Conservation (phyloP, 2,329 filamentous ascomycete species). For the Fusarium euwallaceae region DNA sequence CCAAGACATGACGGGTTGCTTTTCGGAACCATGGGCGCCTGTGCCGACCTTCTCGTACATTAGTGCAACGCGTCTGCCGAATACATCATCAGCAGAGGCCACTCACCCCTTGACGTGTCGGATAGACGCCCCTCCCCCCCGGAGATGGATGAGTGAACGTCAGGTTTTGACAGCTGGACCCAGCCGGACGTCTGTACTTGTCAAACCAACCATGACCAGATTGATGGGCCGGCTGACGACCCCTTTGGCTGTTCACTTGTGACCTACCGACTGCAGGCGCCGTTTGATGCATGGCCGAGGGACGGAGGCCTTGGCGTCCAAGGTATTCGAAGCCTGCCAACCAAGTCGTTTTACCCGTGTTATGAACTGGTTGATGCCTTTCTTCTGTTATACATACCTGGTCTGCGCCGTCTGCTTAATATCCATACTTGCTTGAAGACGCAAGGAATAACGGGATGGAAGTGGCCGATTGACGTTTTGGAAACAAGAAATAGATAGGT, state of each 20-base stretch:
- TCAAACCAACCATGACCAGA: not conserved
- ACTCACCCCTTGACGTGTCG: not conserved
- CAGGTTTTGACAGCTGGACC: conserved; percentile 3
- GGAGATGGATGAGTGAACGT: not conserved
- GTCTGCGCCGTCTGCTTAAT: not conserved
- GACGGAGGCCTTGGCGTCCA: not conserved
- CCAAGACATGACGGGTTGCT: conserved; percentile 11
- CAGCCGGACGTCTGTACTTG: not conserved
- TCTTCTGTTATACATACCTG: not conserved
- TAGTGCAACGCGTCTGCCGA: conserved; percentile 8
- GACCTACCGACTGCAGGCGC: not conserved
- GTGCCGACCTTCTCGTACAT: conserved; percentile 11
- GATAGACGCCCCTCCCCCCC: not conserved
- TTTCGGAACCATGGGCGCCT: conserved; percentile 12
- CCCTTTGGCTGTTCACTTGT: not conserved
- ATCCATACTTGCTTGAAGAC: not conserved
- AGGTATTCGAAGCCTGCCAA: not conserved
- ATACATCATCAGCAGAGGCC: conserved; percentile 3
- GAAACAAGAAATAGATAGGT: not conserved
- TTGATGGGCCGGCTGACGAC: not conserved
- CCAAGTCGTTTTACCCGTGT: not conserved
- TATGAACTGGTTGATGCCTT: not conserved
- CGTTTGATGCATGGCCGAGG: not conserved
- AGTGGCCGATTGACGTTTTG: conserved; percentile 3
- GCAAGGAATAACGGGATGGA: not conserved